Evolutionary conservation across 805 yeast genomes (phyloP).

Genomic region (Danielia reshetovae): DNA sequence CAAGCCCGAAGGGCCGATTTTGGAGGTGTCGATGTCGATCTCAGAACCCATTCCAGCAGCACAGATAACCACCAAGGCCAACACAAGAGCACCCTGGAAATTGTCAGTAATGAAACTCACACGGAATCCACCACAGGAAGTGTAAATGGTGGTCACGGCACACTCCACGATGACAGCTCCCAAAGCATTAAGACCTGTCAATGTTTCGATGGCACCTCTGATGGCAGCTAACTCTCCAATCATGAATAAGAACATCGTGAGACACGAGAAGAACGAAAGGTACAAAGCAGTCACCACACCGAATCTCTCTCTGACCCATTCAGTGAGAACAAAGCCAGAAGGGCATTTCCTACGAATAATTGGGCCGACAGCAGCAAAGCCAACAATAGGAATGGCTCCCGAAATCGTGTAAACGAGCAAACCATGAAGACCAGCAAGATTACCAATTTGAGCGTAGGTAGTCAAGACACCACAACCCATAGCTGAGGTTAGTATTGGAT

Average conservation of each 20-base stretch:
- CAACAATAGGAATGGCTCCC: conserved; percentile 79
- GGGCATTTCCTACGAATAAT: conserved; percentile 75
- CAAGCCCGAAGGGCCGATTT: conserved; percentile 61
- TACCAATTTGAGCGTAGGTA: conserved; percentile 84
- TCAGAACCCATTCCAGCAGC: conserved; percentile 76
- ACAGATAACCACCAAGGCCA: conserved; percentile 64
- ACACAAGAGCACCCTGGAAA: conserved; percentile 73
- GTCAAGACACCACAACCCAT: conserved; percentile 87
- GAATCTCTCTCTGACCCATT: conserved; percentile 86
- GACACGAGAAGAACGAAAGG: conserved; percentile 73
- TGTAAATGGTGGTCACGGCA: conserved; percentile 81
- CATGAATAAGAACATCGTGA: conserved; percentile 83
- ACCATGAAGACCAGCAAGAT: conserved; percentile 83
- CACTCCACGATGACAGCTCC: conserved; percentile 84
- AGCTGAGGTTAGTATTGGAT: conserved; percentile 41
- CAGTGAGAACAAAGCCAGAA: conserved; percentile 85
- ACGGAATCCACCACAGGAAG: conserved; percentile 83
- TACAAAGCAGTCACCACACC: conserved; percentile 72
- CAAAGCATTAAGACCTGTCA: conserved; percentile 75
- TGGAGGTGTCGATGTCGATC: conserved; percentile 59
- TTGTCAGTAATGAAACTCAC: conserved; percentile 87
- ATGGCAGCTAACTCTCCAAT: conserved; percentile 83
- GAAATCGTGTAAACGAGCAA: conserved; percentile 72
- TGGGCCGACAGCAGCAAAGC: conserved; percentile 85
- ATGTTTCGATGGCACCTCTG: conserved; percentile 66